Conservation (phyloP, 176 grass and related monocot genomes). For the Bonia amplexicaulis region DNA sequence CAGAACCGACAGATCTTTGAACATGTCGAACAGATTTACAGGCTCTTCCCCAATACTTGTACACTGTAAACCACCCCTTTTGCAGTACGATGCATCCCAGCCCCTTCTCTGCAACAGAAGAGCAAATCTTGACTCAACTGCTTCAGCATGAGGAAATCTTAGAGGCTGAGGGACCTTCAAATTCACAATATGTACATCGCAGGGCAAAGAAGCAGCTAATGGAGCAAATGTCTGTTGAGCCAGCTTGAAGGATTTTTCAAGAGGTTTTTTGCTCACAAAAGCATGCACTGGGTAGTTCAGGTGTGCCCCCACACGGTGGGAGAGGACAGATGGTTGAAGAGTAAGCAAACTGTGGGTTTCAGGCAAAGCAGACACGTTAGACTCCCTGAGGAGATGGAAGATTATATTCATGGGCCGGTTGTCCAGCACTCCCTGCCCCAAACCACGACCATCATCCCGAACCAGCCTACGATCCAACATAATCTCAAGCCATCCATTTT, state of each 20-base stretch:
- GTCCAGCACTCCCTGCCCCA: constrained; percentile 95
- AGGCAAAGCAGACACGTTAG: constrained; percentile 76
- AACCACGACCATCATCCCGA: constrained; percentile 76
- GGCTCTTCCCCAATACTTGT: constrained; percentile 61
- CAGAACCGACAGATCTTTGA: constrained; percentile 69
- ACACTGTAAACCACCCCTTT: constrained; percentile 61
- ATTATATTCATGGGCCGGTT: constrained; percentile 74
- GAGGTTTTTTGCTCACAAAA: constrained; percentile 61
- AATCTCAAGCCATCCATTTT: constrained; percentile 95
- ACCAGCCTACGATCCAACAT: constrained; percentile 95
- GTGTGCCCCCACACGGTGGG: constrained; percentile 61
- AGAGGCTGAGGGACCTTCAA: constrained; percentile 88
- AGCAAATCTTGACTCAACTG: constrained; percentile 52
- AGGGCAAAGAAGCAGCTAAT: constrained; percentile 68
- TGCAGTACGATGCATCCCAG: constrained; percentile 87
- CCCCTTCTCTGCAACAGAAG: constrained; percentile 84
- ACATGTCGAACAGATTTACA: constrained; percentile 94
- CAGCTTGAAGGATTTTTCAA: constrained; percentile 43
- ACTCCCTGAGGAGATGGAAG: constrained; percentile 84
- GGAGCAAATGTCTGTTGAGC: constrained; percentile 59
- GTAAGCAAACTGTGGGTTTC: constrained; percentile 53
- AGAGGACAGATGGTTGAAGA: constrained; percentile 88
- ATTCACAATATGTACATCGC: constrained; percentile 86
- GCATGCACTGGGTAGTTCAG: constrained; percentile 90
- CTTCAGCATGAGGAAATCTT: constrained; percentile 57